Evolutionary conservation across 768 basidiomycete genomes (phyloP).

Genomic region (Auricularia cornea): DNA sequence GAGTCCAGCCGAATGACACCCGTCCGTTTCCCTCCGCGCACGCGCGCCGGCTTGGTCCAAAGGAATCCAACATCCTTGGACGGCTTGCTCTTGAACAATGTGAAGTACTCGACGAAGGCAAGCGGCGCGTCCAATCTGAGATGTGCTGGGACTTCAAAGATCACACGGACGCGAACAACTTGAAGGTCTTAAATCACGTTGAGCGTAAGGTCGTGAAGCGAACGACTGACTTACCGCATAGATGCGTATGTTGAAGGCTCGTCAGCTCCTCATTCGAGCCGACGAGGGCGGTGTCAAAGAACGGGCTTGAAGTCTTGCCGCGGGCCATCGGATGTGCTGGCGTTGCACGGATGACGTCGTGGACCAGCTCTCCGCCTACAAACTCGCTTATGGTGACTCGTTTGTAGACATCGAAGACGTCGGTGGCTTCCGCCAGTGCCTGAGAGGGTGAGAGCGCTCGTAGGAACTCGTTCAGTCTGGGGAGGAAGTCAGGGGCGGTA

Average conservation of each 20-base stretch:
- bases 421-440: background rate
- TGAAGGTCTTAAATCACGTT: constrained; percentile 3
- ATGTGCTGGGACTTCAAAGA: constrained; percentile 5
- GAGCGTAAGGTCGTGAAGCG: background rate
- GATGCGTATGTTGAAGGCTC: background rate
- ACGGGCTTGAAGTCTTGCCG: background rate
- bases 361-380: background rate
- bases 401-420: background rate
- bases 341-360: constrained; percentile 5
- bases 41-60: background rate
- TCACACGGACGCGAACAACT: constrained; percentile 7
- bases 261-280: background rate
- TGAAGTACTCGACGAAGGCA: constrained; percentile 22
- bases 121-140: constrained; percentile 7
- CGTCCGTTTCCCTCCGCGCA: background rate
- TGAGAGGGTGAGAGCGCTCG: background rate
- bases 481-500: background rate
- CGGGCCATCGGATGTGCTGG: background rate
- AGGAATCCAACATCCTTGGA: background rate
- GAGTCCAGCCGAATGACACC: background rate
- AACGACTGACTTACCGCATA: background rate
- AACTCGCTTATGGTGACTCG: background rate
- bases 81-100: background rate
- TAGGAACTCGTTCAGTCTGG: constrained; percentile 1
- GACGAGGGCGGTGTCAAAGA: constrained; percentile 8